Evolutionary conservation across 2,329 filamentous ascomycete species (phyloP).

Genomic region (Pseudocercospora pini-densiflorae): DNA sequence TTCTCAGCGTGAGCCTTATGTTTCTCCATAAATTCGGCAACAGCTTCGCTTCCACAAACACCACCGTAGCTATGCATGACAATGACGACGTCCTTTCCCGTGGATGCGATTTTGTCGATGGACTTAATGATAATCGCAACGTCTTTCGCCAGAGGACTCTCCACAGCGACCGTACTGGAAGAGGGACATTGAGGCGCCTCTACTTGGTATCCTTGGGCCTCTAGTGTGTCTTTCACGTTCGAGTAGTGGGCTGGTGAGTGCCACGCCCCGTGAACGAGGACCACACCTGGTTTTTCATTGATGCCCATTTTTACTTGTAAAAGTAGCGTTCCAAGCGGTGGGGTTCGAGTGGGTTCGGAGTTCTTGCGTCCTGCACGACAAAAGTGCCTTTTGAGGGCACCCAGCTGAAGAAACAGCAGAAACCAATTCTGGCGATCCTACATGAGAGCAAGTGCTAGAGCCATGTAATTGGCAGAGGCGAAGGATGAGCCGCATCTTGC

Average conservation of each 20-base stretch:
- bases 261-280: constrained; percentile 21
- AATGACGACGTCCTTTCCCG: constrained; percentile 33
- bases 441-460: neutral
- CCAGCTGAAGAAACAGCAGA: neutral
- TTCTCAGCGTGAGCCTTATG: neutral
- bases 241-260: constrained; percentile 17
- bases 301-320: neutral
- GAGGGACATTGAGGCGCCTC: constrained; percentile 11
- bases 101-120: constrained; percentile 27
- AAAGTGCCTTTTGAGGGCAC: neutral
- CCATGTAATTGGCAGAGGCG: neutral
- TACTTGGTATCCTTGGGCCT: constrained; percentile 15
- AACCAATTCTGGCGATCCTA: neutral
- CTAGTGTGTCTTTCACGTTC: constrained; percentile 10
- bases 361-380: neutral
- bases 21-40: constrained; percentile 19
- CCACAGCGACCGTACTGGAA: constrained; percentile 7
- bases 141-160: constrained; percentile 13
- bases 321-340: neutral
- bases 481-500: neutral
- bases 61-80: constrained; percentile 41
- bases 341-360: neutral
- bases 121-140: constrained; percentile 9
- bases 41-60: constrained; percentile 35
- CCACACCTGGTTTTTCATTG: constrained; percentile 12